Evolutionary conservation across 2,329 filamentous ascomycete genomes (phyloP), one percentile per base, ranked within the genome.

Genomic region (Rutstroemia sp.): DNA sequence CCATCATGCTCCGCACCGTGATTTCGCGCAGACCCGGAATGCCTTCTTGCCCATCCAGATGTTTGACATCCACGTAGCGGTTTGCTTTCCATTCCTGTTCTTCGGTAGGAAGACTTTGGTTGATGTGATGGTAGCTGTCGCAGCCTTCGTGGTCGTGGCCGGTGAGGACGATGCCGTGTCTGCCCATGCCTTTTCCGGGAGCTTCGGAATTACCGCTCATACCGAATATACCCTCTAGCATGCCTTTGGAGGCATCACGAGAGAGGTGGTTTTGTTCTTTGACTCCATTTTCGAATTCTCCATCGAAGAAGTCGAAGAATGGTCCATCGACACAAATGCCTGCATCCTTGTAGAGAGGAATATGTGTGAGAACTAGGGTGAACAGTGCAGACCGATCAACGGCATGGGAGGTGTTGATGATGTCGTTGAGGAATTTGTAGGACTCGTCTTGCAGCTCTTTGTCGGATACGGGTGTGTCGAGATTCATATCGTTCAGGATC

Each of bases 1-100:
- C 94, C 94, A 99, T 99, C 91, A 99, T 97, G 71, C 90, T 96
- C 58, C 92, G 84, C 2, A 99, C 88, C 0, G 94, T 99, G 61
- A 97, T 83, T 72, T 99, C 94, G 27, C 92, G 79, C 5, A 96
- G 76, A 0, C 87, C 87, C 0, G 87, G 82, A 2, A 80, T 63
- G 4, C 72, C 75, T 2, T 71, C 63, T 2, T 70, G 68, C 7
- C 70, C 73, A 1, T 75, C 69, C 12, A 69, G 68, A 5, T 65
- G 61, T 10, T 70, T 67, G 1, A 78, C 78, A 45, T 78, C 72
- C 1, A 64, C 58, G 76, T 79, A 85, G 10, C 71, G 70, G 16
- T 68, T 69, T 0, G 75, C 74, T 64, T 82, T 52, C 68, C 68
- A 70, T 48, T 61, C 51, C 21, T 57, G 63, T 9, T 61, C 58